Evolutionary conservation across 345 rosid species (phyloP).

Genomic region (Streptanthus diversifolius): DNA sequence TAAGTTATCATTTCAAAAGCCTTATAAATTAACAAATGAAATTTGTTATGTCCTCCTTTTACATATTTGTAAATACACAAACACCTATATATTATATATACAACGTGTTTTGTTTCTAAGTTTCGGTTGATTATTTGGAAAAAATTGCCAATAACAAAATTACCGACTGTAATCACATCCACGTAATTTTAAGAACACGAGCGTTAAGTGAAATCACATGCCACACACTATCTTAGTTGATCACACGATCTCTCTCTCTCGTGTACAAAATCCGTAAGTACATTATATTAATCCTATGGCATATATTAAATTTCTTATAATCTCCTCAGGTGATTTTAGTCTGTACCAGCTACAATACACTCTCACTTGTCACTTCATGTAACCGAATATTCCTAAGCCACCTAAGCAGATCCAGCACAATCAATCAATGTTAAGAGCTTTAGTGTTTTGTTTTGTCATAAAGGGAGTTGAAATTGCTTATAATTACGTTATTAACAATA

Average conservation of each 20-base stretch:
- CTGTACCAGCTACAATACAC: slow-evolving; percentile 29
- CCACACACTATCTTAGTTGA: slow-evolving; percentile 15
- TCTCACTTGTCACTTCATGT: slow-evolving; percentile 29
- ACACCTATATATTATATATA: no score
- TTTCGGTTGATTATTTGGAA: neutral
- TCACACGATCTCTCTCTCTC: slow-evolving; percentile 15
- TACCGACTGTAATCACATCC: neutral
- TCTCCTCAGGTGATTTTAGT: slow-evolving; percentile 34
- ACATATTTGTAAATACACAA: no score
- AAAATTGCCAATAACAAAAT: neutral
- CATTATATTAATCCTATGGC: neutral
- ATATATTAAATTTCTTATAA: slow-evolving; percentile 13
- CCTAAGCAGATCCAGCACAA: slow-evolving; percentile 22
- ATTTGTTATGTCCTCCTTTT: no score
- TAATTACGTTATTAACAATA: slow-evolving; percentile 11
- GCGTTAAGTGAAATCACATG: slow-evolving; percentile 17
- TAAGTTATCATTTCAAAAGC: no score
- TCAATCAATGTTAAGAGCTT: slow-evolving; percentile 18
- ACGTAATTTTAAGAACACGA: neutral
- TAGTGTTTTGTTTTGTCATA: slow-evolving; percentile 28
- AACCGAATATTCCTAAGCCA: slow-evolving; percentile 37
- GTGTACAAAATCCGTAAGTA: slow-evolving; percentile 27
- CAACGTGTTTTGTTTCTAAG: neutral
- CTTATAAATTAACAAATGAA: no score
- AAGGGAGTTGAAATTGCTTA: slow-evolving; percentile 8